Evolutionary conservation across 23 red algal genomes (phyloP).

Genomic region (Cyanidioschyzon merolae): DNA sequence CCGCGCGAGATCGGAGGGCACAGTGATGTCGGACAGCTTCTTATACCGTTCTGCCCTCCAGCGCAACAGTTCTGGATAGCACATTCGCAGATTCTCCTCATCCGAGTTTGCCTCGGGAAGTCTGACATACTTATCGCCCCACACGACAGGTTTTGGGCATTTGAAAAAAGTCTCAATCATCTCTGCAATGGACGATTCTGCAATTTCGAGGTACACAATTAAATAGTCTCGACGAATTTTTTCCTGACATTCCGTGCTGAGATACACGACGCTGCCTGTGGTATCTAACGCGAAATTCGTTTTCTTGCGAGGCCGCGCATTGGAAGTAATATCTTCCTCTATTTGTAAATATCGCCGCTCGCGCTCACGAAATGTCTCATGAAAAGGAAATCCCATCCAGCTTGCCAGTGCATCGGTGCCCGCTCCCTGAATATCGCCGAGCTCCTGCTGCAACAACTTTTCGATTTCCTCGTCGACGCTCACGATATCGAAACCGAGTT

Average conservation of each 20-base stretch:
- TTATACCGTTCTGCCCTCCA: slow-evolving; percentile 53
- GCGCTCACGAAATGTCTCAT: slow-evolving; percentile 43
- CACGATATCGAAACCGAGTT: slow-evolving; percentile 32
- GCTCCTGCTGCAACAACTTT: slow-evolving; percentile 28
- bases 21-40: slow-evolving; percentile 47
- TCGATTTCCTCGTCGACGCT: slow-evolving; percentile 92
- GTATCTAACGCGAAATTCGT: slow-evolving; percentile 74
- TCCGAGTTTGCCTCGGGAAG: slow-evolving; percentile 20
- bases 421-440: slow-evolving; percentile 25
- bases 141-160: slow-evolving; percentile 91
- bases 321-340: slow-evolving; percentile 62
- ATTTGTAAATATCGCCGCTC: slow-evolving; percentile 53
- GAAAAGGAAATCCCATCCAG: slow-evolving; percentile 96
- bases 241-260: slow-evolving; percentile 23
- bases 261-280: slow-evolving; percentile 89
- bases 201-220: slow-evolving; percentile 72
- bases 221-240: slow-evolving; percentile 37
- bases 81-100: slow-evolving; percentile 44
- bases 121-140: slow-evolving; percentile 48
- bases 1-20: slow-evolving; percentile 53
- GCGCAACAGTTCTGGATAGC: slow-evolving; percentile 74
- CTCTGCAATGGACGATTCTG: slow-evolving; percentile 67
- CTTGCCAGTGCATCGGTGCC: slow-evolving; percentile 86
- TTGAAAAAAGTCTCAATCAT: slow-evolving; percentile 83
- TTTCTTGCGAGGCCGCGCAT: neutral